These are phyloP conservation scores for Colletotrichum tamarilloi DNA, from an alignment of 2,329 filamentous ascomycete genomes.

Conservation along the genomic window DNA sequence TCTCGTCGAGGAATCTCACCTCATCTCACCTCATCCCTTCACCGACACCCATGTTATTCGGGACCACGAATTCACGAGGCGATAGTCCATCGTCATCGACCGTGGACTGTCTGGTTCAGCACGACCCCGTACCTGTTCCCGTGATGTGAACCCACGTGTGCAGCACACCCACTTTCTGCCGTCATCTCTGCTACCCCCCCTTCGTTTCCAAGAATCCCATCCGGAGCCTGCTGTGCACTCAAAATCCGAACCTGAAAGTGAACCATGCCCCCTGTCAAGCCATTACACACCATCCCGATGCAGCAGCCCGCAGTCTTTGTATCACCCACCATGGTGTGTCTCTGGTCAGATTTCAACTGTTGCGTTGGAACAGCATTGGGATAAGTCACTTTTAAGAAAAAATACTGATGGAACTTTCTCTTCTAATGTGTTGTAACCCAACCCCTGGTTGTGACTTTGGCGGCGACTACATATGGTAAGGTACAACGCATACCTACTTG, in stretches of 20 bases:
- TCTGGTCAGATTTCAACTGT: neutral
- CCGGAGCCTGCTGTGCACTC: neutral
- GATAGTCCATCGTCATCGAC: neutral
- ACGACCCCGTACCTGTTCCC: neutral
- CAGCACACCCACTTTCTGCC: slow-evolving; percentile 15
- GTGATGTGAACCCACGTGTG: slow-evolving; percentile 28
- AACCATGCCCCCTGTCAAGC: neutral
- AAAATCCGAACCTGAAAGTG: neutral
- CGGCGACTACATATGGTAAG: neutral
- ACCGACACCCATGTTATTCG: slow-evolving; percentile 1
- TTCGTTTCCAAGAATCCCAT: neutral
- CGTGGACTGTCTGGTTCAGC: neutral
- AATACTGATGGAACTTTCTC: neutral
- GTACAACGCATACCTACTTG: neutral
- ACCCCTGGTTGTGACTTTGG: neutral
- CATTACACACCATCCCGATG: neutral
- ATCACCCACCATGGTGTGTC: neutral
- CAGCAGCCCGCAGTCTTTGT: neutral
- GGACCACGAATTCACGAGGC: neutral
- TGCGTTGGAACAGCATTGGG: neutral
- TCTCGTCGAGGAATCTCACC: neutral
- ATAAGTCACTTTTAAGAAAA: neutral
- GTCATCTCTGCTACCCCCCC: neutral
- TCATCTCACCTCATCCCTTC: neutral
- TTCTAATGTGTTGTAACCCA: neutral